phyloP scores from a whole-genome alignment of 495 filamentous ascomycete genomes.

The Rusavskia elegans region DNA sequence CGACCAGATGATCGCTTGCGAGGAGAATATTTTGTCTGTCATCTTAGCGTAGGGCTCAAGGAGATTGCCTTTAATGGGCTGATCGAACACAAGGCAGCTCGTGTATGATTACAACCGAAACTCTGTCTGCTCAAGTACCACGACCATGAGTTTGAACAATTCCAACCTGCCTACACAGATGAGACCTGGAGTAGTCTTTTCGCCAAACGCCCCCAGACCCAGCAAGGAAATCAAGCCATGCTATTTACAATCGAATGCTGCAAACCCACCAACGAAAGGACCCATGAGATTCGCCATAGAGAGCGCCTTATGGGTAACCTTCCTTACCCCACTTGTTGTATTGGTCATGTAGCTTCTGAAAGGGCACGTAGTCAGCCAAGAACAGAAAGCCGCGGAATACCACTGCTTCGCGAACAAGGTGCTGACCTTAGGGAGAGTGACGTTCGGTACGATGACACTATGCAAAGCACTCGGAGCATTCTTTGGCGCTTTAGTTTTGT shows the following conservation, averaged over 20 bases:
- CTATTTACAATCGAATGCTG: background rate
- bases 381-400: no score
- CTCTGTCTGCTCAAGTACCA: no score
- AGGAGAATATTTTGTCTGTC: no score
- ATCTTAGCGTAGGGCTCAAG: no score
- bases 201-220: no score
- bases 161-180: no score
- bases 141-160: no score
- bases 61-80: no score
- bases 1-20: slow-evolving; percentile 25
- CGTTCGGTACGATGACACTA: slow-evolving; percentile 81
- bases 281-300: background rate
- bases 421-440: slow-evolving; percentile 77
- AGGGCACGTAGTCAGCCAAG: slow-evolving; percentile 1
- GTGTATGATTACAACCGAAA: no score
- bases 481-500: slow-evolving; percentile 55
- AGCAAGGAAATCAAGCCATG: background rate
- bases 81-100: no score
- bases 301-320: slow-evolving; percentile 6
- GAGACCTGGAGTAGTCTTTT: no score
- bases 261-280: background rate
- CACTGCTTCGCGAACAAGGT: no score
- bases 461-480: slow-evolving; percentile 91
- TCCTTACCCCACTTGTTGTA: slow-evolving; percentile 99
- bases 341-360: slow-evolving; percentile 72